Percentiles rank a stretch among this genome's conserved stretches.
Evolutionary conservation across 495 filamentous ascomycete species (phyloP).

Genomic region (Penicillium bovifimosum): DNA sequence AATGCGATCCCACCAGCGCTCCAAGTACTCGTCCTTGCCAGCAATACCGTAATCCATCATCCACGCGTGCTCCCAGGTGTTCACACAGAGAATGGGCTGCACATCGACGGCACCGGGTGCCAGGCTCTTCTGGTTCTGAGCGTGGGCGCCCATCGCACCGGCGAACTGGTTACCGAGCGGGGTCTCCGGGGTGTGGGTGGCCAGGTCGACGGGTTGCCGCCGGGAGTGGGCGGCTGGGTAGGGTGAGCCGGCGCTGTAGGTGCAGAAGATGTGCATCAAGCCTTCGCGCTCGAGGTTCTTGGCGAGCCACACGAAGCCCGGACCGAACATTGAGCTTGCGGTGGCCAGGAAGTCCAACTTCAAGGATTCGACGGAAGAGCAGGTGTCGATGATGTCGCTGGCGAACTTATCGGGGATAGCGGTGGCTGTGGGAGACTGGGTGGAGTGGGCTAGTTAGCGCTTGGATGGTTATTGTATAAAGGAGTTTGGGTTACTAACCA

Average conservation of each 20-base stretch:
- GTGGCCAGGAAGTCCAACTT: constrained; percentile 72
- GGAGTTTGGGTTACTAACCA: constrained; percentile 36
- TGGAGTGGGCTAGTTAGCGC: constrained; percentile 3
- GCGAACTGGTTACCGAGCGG: constrained; percentile 40
- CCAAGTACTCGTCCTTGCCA: constrained; percentile 71
- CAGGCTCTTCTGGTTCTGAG: constrained; percentile 38
- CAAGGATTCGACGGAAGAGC: constrained; percentile 77
- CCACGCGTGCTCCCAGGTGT: constrained; percentile 96
- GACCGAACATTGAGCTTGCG: constrained; percentile 89
- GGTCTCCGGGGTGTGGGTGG: constrained; percentile 50
- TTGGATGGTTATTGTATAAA: not conserved
- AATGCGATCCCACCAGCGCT: constrained; percentile 79
- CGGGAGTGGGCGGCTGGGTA: constrained; percentile 81
- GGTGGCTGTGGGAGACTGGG: constrained; percentile 42
- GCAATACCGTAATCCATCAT: constrained; percentile 75
- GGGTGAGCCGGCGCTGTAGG: constrained; percentile 87
- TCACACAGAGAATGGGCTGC: constrained; percentile 78
- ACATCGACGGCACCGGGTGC: constrained; percentile 67
- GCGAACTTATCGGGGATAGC: constrained; percentile 47
- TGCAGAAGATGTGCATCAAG: constrained; percentile 70
- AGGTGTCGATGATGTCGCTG: constrained; percentile 53
- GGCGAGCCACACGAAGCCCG: constrained; percentile 95
- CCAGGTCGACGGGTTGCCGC: constrained; percentile 73
- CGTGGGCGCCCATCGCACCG: constrained; percentile 47
- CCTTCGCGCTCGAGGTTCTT: constrained; percentile 43